These are phyloP conservation scores for Uronychia setigera DNA, from an alignment of 73 alveolate species.

Conservation along the genomic window DNA sequence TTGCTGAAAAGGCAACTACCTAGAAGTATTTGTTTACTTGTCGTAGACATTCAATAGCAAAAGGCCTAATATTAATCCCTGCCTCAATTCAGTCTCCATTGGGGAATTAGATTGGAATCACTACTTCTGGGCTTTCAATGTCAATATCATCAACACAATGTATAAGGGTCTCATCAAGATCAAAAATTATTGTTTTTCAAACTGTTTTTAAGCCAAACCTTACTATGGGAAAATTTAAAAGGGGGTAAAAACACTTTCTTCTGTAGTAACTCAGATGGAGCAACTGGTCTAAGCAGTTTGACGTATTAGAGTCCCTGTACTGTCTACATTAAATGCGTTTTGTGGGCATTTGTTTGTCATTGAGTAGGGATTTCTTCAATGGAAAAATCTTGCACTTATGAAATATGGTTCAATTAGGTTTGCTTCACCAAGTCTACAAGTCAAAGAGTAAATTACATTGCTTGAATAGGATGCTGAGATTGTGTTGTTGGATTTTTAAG, in stretches of 20 bases:
- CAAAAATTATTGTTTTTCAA: conserved; percentile 50
- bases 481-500: too few species aligned
- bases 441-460: too few species aligned
- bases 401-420: too few species aligned
- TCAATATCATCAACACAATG: conserved; percentile 48
- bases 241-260: conserved; percentile 28
- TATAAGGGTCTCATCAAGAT: conserved; percentile 53
- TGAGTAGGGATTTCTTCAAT: too few species aligned
- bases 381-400: too few species aligned
- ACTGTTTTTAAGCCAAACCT: background rate
- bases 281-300: conserved; percentile 27
- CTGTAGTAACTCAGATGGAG: conserved; percentile 2
- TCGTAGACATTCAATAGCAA: conserved; percentile 73
- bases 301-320: conserved; percentile 26
- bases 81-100: too few species aligned
- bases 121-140: too few species aligned
- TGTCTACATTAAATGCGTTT: too few species aligned
- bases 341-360: too few species aligned
- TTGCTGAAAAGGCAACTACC: conserved; percentile 79
- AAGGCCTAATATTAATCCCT: conserved; percentile 79
- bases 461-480: too few species aligned
- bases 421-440: too few species aligned
- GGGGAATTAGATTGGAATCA: too few species aligned
- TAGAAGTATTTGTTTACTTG: conserved; percentile 70
- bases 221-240: conserved; percentile 13